Conservation (phyloP, 192 early-diverging fungal species). For the Spizellomyces sp. region DNA sequence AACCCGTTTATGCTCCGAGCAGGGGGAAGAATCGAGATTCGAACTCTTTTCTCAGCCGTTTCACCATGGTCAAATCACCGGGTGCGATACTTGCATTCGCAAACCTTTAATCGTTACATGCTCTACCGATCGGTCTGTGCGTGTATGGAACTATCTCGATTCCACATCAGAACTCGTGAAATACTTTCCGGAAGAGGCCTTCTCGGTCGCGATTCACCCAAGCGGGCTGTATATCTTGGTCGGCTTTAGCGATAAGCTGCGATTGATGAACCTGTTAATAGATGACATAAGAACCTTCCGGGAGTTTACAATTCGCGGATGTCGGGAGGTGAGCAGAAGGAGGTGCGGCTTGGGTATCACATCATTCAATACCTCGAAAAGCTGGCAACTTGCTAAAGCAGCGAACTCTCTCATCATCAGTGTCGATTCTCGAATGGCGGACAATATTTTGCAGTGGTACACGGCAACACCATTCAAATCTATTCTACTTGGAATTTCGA, state of each 20-base stretch:
- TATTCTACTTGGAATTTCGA: conserved; percentile 67
- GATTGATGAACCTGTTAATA: conserved; percentile 64
- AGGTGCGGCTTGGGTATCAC: neutral
- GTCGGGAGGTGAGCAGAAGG: conserved; percentile 47
- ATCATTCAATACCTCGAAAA: neutral
- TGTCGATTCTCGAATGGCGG: conserved; percentile 65
- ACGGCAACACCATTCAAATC: conserved; percentile 63
- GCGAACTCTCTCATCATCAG: conserved; percentile 2
- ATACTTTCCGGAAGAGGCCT: conserved; percentile 66
- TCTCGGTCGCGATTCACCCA: conserved; percentile 60
- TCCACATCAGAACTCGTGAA: conserved; percentile 59
- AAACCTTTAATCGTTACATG: conserved; percentile 64
- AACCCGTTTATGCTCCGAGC: neutral
- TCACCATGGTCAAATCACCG: conserved; percentile 54
- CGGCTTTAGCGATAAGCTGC: conserved; percentile 63
- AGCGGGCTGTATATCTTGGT: conserved; percentile 68
- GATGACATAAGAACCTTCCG: conserved; percentile 61
- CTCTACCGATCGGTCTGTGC: conserved; percentile 56
- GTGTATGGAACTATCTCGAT: conserved; percentile 68
- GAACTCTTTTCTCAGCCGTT: conserved; percentile 60
- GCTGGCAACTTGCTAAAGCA: neutral
- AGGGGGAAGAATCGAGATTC: conserved; percentile 57
- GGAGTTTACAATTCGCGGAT: conserved; percentile 64
- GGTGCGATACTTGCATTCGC: conserved; percentile 54
- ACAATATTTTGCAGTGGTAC: conserved; percentile 63